Evolutionary conservation across 768 basidiomycete species (phyloP).

Genomic region (Omphalotus guepiniiformis): DNA sequence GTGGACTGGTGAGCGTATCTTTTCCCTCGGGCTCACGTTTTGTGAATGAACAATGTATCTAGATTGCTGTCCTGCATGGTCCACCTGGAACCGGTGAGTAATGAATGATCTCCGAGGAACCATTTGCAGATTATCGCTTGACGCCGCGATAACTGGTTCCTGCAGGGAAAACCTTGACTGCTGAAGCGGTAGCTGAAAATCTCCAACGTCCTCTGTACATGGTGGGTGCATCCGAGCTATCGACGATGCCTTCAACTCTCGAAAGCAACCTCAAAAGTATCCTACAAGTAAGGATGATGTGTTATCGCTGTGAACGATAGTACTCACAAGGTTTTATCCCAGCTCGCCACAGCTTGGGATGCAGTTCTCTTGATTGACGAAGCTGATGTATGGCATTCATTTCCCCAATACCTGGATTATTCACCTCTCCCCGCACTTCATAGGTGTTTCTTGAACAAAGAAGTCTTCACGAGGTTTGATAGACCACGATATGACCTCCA

Average conservation of each 20-base stretch:
- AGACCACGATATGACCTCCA: neutral
- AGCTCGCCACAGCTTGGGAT: no score
- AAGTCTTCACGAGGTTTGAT: constrained; percentile 13
- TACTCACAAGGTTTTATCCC: no score
- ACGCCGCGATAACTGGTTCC: neutral
- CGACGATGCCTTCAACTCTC: no score
- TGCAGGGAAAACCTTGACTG: constrained; percentile 22
- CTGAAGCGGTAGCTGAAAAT: constrained; percentile 12
- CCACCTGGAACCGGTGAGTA: constrained; percentile 18
- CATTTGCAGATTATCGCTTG: neutral
- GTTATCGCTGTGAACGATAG: no score
- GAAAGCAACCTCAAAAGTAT: constrained; percentile 11
- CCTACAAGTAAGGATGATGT: constrained; percentile 32
- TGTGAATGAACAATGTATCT: neutral
- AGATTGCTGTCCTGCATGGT: constrained; percentile 24
- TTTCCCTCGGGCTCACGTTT: neutral
- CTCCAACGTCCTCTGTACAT: neutral
- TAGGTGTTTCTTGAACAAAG: constrained; percentile 22
- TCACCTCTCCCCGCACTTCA: no score
- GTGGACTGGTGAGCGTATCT: constrained; percentile 25
- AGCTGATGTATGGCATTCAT: constrained; percentile 22
- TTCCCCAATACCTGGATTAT: no score
- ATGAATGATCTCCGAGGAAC: neutral
- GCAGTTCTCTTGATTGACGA: constrained; percentile 23
- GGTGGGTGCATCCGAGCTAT: neutral